Evolutionary conservation across 202 grass and related monocot species (phyloP).

Genomic region (Digitaria exilis): DNA sequence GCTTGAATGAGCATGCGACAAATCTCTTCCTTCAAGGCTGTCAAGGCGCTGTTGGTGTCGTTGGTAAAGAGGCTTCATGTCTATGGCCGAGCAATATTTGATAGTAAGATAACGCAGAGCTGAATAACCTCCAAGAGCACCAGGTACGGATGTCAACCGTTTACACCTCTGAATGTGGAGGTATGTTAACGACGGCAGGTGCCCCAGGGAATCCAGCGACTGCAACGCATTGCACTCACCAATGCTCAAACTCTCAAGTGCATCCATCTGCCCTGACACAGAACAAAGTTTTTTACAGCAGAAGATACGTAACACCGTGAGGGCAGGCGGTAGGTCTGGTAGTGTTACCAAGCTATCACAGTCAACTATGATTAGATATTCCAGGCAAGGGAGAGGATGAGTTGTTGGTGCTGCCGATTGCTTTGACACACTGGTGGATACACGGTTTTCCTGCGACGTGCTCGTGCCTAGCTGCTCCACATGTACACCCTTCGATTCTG

Average conservation of each 20-base stretch:
- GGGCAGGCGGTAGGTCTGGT: background rate
- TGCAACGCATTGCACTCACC: background rate
- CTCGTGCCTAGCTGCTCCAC: no score
- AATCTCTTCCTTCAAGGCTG: background rate
- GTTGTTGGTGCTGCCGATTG: background rate
- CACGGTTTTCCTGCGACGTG: no score
- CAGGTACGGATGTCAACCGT: background rate
- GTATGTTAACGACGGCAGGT: background rate
- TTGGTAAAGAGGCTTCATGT: constrained; percentile 5
- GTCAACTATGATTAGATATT: accelerated
- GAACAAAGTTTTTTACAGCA: background rate
- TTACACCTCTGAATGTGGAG: accelerated
- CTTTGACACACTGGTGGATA: no score
- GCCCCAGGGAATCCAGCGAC: background rate
- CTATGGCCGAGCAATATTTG: background rate
- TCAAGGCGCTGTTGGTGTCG: background rate
- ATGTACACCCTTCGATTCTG: background rate
- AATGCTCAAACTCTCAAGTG: background rate
- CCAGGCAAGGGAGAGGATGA: background rate
- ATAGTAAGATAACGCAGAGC: background rate
- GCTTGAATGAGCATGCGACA: constrained; percentile 8
- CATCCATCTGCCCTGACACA: background rate
- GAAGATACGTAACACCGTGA: accelerated
- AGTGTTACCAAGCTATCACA: background rate
- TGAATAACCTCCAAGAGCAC: background rate